Evolutionary conservation across 2,329 filamentous ascomycete genomes (phyloP).

Genomic region (Penicillium sp.): DNA sequence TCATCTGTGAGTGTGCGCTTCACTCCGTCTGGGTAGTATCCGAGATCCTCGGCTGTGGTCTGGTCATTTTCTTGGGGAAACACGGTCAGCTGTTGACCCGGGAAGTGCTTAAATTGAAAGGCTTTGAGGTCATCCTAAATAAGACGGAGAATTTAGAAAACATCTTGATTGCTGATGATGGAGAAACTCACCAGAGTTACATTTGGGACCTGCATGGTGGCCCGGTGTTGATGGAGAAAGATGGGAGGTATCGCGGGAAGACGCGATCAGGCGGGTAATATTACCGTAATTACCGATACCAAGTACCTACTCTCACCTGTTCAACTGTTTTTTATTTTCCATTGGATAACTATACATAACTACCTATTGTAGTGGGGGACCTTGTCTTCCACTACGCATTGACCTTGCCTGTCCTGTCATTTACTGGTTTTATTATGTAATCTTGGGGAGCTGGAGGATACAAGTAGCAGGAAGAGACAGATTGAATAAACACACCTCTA

Average conservation of each 20-base stretch:
- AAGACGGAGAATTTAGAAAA: neutral
- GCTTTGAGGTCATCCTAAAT: conserved; percentile 58
- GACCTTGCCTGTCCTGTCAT: too few species aligned
- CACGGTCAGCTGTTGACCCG: conserved; percentile 12
- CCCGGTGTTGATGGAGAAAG: conserved; percentile 2
- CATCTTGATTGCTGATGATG: neutral
- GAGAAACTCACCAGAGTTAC: conserved; percentile 36
- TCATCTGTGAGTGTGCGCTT: conserved; percentile 90
- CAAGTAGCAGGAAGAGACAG: too few species aligned
- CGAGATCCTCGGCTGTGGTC: conserved; percentile 61
- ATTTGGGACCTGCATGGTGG: conserved; percentile 32
- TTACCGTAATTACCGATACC: conserved; percentile 6
- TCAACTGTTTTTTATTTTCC: too few species aligned
- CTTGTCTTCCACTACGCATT: too few species aligned
- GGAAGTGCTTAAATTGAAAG: conserved; percentile 64
- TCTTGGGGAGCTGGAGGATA: too few species aligned
- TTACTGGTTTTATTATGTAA: too few species aligned
- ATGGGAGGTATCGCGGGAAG: conserved; percentile 4
- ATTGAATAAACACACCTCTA: too few species aligned
- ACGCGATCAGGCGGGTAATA: conserved; percentile 12
- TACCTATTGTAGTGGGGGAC: too few species aligned
- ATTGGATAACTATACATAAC: too few species aligned
- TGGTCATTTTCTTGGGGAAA: conserved; percentile 16
- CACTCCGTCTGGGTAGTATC: conserved; percentile 81
- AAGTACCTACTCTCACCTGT: too few species aligned